Base-by-base conservation (phyloP, 495 filamentous ascomycete genomes). In the Trichocladium uniseriatum region DNA sequence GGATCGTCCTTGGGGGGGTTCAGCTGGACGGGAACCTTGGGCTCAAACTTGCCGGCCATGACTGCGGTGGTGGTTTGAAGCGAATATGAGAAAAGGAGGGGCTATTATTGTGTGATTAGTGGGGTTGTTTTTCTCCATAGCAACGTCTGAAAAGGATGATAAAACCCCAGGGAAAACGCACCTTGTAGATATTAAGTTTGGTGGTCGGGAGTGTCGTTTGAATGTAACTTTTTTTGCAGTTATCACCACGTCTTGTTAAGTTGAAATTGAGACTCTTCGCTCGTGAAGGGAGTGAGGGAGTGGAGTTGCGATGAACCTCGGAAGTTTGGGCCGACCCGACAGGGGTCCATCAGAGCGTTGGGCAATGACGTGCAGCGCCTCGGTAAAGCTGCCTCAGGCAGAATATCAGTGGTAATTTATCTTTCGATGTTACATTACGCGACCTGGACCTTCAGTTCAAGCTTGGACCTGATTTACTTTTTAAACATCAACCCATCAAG, bases 1-100 rank as follows among this genome's bases (percentile, higher is more conserved):
- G 76, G 79, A 60, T 96, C 91, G 54, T 89, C 79, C 69, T 91
- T 95, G 18, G 92, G 92, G 37, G 89, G 87, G 43, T 82, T 74
- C 40, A 99, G 81, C 54, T 82, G 67, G 45, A 95, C 83, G 15
- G 89, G 82, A 10, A 75, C 70, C 67, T 94, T 96, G 51, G 92
- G 92, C 51, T 82, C 80, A 62, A 97, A 97, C 47, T 80, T 85
- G 56, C 79, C 81, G 15, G 77, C 63, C 74, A 82, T 81, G 24
- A 4, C 24, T 27, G 24, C 24, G 24, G 24, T 8, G 24, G 24
- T 27, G 3, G 24, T 27, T 27, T 38, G 6, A 18, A 6, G 36
- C 2, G 36, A 38, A 10, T 19, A 18, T 3, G 36, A 32, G 31
- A 32, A 14, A 14, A 11, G 31, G 31, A 32, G 31, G 13, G 31